phyloP scores from a whole-genome alignment of 2,329 filamentous ascomycete genomes.

The Pezicula carpinea region DNA sequence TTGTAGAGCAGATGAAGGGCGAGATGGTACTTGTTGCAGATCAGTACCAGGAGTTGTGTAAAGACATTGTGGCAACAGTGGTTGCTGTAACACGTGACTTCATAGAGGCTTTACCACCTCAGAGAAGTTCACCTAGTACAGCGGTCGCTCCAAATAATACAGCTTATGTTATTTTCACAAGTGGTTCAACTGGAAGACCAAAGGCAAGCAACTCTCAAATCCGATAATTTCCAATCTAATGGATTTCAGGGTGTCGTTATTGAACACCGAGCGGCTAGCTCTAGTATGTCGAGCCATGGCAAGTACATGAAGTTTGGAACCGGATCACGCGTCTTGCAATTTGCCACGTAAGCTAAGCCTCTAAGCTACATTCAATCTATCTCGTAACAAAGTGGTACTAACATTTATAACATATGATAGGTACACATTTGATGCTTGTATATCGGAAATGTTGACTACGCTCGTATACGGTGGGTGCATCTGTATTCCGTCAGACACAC shows the following conservation, averaged over 20 bases:
- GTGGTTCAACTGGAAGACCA: constrained; percentile 2
- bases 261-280: not conserved
- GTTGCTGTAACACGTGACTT: not conserved
- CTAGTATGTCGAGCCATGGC: not conserved
- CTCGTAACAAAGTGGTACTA: not conserved
- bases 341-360: not conserved
- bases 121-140: not conserved
- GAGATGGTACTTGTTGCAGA: not conserved
- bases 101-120: not conserved
- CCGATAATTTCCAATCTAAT: no score
- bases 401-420: no score
- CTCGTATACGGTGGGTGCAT: constrained; percentile 1
- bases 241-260: not conserved
- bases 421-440: not conserved
- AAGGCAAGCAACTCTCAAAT: constrained; percentile 10
- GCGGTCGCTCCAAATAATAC: constrained; percentile 1
- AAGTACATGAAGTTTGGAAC: constrained; percentile 1
- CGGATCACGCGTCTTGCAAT: not conserved
- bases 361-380: no score
- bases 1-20: not conserved
- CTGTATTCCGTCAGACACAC: constrained; percentile 5
- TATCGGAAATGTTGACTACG: constrained; percentile 3
- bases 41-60: not conserved
- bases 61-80: not conserved
- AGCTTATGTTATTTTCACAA: constrained; percentile 2